Base-by-base conservation (phyloP, 2,329 filamentous ascomycete genomes). In the Metarhizium album region DNA sequence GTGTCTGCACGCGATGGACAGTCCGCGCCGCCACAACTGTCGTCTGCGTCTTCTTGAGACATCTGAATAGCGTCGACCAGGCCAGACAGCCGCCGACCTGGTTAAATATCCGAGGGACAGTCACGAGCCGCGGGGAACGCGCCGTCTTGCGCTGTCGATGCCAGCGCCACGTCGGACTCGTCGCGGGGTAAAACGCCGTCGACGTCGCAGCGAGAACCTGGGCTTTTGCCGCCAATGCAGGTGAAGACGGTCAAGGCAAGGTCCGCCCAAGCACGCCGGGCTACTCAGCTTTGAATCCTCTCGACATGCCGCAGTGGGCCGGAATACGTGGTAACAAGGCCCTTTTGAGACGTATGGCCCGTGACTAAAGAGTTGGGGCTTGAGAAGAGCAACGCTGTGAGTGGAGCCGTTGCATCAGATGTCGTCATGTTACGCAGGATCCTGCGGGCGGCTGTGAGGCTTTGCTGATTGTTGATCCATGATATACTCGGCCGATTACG, bases 171-270 rank as follows among this genome's bases (percentile, higher is more conserved):
- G 11, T 1, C 27, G 11, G 27, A 29, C 27, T 29, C 11, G 27
- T 29, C 27, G 27, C 11, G 27, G 27, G 27, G 27, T 29, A 29
- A 29, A 46, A 40, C 42, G 22, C 29, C 3, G 18, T 38, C 20
- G 2, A 46, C 3, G 48, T 50, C 40, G 48, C 48, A 46, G 18
- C 6, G 23, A 4, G 18, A 27, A 7, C 31, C 20, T 16, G n/a
- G n/a, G n/a, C 29, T 27, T 47, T 40, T 20, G 46, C 37, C 31
- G 14, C 46, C 40, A 40, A 29, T 47, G 46, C 46, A 47, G 46
- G 31, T 47, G 13, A 16, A 23, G 31, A 47, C 33, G 6, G 22
- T 16, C n/a, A 37, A 20, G 46, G 46, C n/a, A 23, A 27, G 14
- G 22, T 3, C 16, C 16, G 33, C 33, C 14, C 7, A 29, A 29